These are phyloP conservation scores for Fusarium algeriense DNA, from an alignment of 2,329 filamentous ascomycete genomes.

Conservation along the genomic window DNA sequence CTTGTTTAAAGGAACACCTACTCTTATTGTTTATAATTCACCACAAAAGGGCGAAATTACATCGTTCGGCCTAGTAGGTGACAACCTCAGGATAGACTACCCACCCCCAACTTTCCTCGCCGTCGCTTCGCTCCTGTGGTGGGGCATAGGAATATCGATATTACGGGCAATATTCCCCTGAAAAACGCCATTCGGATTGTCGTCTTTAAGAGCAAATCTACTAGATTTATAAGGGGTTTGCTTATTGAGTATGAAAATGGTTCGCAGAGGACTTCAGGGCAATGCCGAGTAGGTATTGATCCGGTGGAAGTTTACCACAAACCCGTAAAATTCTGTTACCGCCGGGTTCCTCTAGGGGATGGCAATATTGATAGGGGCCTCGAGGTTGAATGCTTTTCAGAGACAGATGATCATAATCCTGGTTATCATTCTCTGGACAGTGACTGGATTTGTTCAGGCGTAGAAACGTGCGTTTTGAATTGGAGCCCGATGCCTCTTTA, in stretches of 20 bases:
- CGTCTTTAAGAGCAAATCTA: not conserved
- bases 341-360: not conserved
- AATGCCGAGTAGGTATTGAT: constrained; percentile 4
- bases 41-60: not conserved
- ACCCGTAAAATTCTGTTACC: not conserved
- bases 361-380: too few species aligned
- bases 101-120: not conserved
- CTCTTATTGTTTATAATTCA: not conserved
- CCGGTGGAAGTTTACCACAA: not conserved
- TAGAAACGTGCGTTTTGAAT: not conserved
- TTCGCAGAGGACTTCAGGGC: not conserved
- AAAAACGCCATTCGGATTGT: not conserved
- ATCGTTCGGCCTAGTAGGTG: not conserved
- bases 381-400: not conserved
- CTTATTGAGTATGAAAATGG: constrained; percentile 5
- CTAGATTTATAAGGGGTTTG: not conserved
- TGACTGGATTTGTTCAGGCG: not conserved
- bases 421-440: accelerated
- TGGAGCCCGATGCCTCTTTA: too few species aligned
- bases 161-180: not conserved
- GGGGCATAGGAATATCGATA: not conserved
- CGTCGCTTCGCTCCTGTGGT: not conserved
- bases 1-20: not conserved
- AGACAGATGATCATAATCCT: not conserved
- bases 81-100: not conserved